phyloP scores from a whole-genome alignment of 2,329 filamentous ascomycete genomes.

The Dissoconium aciculare region DNA sequence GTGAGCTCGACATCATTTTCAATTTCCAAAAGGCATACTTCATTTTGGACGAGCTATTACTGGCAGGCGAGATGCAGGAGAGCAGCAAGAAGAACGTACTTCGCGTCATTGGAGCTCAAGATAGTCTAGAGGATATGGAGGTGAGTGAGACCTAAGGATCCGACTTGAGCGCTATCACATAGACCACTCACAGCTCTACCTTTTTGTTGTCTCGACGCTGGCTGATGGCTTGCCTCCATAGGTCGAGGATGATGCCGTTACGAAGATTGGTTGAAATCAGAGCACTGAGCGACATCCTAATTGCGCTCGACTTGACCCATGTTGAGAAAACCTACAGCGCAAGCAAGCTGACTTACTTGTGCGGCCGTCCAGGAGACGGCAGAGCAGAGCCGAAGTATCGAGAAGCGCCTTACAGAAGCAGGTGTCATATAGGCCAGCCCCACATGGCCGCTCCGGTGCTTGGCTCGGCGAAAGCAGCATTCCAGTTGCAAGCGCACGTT shows the following conservation, averaged over 20 bases:
- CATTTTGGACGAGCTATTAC: constrained; percentile 87
- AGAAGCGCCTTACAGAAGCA: constrained; percentile 17
- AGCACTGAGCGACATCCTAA: too few species aligned
- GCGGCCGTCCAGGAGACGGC: constrained; percentile 11
- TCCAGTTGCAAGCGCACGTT: too few species aligned
- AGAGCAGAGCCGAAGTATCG: constrained; percentile 16
- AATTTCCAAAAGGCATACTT: constrained; percentile 99
- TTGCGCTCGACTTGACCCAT: too few species aligned
- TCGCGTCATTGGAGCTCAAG: constrained; percentile 89
- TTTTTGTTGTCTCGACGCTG: constrained; percentile 13
- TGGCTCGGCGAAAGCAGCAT: too few species aligned
- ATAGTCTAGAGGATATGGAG: constrained; percentile 98
- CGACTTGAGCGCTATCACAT: constrained; percentile 2
- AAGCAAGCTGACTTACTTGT: constrained; percentile 9
- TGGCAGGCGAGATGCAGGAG: constrained; percentile 94
- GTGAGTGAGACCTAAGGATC: constrained; percentile 43
- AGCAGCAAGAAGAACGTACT: constrained; percentile 99
- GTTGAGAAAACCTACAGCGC: too few species aligned
- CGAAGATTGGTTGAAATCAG: constrained; percentile 50
- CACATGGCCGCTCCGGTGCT: too few species aligned
- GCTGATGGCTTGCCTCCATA: constrained; percentile 20
- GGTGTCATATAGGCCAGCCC: constrained; percentile 16
- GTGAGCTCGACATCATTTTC: constrained; percentile 99
- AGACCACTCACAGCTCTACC: constrained; percentile 4
- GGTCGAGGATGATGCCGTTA: constrained; percentile 29